These are phyloP conservation scores for Lichtheimia ramosa DNA, from an alignment of 371 early-diverging fungal species.

Conservation along the genomic window DNA sequence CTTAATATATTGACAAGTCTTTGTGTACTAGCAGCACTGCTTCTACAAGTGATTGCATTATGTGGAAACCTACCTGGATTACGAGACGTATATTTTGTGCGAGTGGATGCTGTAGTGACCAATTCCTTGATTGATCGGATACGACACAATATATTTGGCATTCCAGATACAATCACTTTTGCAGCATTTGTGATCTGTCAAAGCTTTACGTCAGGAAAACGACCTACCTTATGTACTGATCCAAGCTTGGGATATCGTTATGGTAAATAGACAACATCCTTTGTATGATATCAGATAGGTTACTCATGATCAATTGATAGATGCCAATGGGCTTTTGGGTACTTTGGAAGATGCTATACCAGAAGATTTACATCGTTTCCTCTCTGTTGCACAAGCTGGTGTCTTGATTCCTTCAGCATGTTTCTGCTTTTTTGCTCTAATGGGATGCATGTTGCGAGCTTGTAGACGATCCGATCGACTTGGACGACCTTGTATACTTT, in stretches of 20 bases:
- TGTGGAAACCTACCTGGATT: constrained; percentile 17
- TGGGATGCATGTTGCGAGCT: not conserved
- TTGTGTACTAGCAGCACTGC: constrained; percentile 4
- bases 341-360: constrained; percentile 12
- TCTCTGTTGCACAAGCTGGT: constrained; percentile 16
- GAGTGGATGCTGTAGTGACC: constrained; percentile 9
- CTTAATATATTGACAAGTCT: too few relatives aligned
- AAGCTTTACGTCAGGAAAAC: not conserved
- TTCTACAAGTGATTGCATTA: constrained; percentile 15
- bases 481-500: not conserved
- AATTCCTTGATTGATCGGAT: constrained; percentile 7
- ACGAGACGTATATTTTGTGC: constrained; percentile 13
- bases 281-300: too few relatives aligned
- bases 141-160: constrained; percentile 6
- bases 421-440: constrained; percentile 5
- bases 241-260: constrained; percentile 16
- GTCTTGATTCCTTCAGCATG: constrained; percentile 14
- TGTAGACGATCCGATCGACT: not conserved
- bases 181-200: constrained; percentile 17
- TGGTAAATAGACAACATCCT: not conserved
- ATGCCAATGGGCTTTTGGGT: constrained; percentile 6
- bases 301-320: not conserved
- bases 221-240: constrained; percentile 4
- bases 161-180: constrained; percentile 17
- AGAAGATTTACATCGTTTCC: constrained; percentile 4